These are phyloP conservation scores for Ajuga chamaepitys DNA, from an alignment of 257 asterid species.

Conservation along the genomic window DNA sequence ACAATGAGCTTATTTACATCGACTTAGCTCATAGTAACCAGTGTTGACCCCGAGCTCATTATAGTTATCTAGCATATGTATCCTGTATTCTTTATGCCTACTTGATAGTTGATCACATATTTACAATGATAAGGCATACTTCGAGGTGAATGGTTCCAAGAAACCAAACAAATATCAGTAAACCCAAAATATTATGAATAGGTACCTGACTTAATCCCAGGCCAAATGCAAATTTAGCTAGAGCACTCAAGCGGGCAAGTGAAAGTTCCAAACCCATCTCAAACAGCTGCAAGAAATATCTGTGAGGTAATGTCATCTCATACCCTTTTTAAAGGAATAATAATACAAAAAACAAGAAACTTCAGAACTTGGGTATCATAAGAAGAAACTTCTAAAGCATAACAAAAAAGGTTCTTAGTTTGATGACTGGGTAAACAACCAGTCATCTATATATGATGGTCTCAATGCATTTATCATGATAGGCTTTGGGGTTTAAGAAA, in stretches of 20 bases:
- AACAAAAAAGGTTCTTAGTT: not conserved
- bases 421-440: not conserved
- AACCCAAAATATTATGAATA: constrained; percentile 2
- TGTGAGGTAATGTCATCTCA: constrained; percentile 21
- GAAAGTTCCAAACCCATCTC: constrained; percentile 99
- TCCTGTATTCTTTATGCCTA: not conserved
- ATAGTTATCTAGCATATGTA: not conserved
- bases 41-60: not conserved
- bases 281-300: constrained; percentile 69
- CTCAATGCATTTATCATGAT: not conserved
- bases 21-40: not conserved
- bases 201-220: constrained; percentile 91
- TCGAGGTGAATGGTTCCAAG: constrained; percentile 4
- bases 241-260: constrained; percentile 86
- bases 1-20: not conserved
- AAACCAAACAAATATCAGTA: not conserved
- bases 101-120: not conserved
- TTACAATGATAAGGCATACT: constrained; percentile 1
- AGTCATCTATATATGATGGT: not conserved
- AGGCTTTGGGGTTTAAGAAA: not conserved
- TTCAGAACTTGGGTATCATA: too few relatives aligned
- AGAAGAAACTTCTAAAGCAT: constrained; percentile 7
- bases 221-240: constrained; percentile 97
- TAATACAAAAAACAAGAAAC: too few relatives aligned
- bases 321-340: constrained; percentile 12